Conservation (phyloP, 495 filamentous ascomycete genomes). For the Filosporella fistucella region DNA sequence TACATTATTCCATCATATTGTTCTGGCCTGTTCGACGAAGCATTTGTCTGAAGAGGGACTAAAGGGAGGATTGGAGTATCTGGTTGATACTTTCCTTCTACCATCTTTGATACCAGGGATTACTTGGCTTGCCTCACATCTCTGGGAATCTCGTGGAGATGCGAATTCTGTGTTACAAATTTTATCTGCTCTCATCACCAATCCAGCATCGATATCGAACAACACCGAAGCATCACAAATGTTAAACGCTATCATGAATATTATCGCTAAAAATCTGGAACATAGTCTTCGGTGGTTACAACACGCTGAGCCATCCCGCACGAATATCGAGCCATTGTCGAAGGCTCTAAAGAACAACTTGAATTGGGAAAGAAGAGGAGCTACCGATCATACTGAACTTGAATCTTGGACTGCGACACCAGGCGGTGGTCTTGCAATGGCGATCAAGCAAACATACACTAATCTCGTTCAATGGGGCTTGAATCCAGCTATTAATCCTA, state of each 20-base stretch:
- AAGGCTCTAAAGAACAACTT: conserved; percentile 65
- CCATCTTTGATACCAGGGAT: conserved; percentile 82
- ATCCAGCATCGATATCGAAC: conserved; percentile 65
- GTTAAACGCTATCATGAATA: conserved; percentile 77
- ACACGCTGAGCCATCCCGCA: conserved; percentile 58
- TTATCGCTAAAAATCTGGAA: conserved; percentile 73
- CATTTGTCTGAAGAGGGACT: conserved; percentile 74
- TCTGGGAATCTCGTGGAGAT: conserved; percentile 60
- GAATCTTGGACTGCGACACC: conserved; percentile 66
- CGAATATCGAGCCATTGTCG: conserved; percentile 69
- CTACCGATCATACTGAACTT: conserved; percentile 65
- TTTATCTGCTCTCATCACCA: conserved; percentile 64
- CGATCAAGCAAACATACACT: conserved; percentile 62
- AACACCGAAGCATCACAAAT: conserved; percentile 70
- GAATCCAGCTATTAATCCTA: conserved; percentile 55
- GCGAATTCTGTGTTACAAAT: conserved; percentile 67
- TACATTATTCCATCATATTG: conserved; percentile 80
- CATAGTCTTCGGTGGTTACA: conserved; percentile 70
- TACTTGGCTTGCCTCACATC: conserved; percentile 71
- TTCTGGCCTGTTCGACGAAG: conserved; percentile 67
- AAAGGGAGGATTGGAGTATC: conserved; percentile 81
- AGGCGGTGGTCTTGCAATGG: conserved; percentile 55
- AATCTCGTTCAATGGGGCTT: conserved; percentile 69
- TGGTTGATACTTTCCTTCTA: conserved; percentile 85
- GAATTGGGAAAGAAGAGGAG: conserved; percentile 56